Evolutionary conservation across 169 alveolate genomes (phyloP).

Genomic region (Nephromyces sp.): DNA sequence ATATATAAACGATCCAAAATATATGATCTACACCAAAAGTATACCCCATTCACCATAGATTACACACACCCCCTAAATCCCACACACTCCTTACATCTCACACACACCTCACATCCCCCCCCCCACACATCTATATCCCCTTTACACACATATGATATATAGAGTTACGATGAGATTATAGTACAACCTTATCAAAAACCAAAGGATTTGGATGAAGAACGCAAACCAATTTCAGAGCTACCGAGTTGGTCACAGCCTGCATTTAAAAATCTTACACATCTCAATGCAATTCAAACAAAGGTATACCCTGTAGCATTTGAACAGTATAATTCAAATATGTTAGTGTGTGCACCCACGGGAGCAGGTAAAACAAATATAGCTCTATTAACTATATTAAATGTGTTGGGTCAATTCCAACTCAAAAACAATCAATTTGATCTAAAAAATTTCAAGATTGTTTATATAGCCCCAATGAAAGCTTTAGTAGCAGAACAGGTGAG

Average conservation of each 20-base stretch:
- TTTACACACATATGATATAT: background rate
- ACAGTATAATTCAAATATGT: slow-evolving; percentile 84
- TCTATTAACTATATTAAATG: slow-evolving; percentile 88
- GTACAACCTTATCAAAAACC: slow-evolving; percentile 57
- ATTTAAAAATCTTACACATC: slow-evolving; percentile 62
- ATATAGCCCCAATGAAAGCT: slow-evolving; percentile 99
- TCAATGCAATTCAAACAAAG: slow-evolving; percentile 88
- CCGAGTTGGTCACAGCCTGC: slow-evolving; percentile 92
- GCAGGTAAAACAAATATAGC: slow-evolving; percentile 99
- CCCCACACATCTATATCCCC: background rate
- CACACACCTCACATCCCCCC: background rate
- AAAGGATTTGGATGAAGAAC: slow-evolving; percentile 6
- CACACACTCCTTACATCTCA: background rate
- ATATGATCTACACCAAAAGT: background rate
- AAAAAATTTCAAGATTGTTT: slow-evolving; percentile 86
- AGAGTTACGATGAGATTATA: slow-evolving; percentile 58
- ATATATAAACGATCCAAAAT: background rate
- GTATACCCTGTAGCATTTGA: slow-evolving; percentile 86
- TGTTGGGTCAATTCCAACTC: slow-evolving; percentile 51
- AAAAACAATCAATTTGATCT: slow-evolving; percentile 48
- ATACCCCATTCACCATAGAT: background rate
- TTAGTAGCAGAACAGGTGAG: slow-evolving; percentile 85
- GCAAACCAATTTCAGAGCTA: slow-evolving; percentile 39
- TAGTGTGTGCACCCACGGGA: slow-evolving; percentile 99
- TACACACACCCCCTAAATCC: background rate